phyloP scores from a whole-genome alignment of 805 yeast genomes.

The Sugiyamaella qingdaonensis region DNA sequence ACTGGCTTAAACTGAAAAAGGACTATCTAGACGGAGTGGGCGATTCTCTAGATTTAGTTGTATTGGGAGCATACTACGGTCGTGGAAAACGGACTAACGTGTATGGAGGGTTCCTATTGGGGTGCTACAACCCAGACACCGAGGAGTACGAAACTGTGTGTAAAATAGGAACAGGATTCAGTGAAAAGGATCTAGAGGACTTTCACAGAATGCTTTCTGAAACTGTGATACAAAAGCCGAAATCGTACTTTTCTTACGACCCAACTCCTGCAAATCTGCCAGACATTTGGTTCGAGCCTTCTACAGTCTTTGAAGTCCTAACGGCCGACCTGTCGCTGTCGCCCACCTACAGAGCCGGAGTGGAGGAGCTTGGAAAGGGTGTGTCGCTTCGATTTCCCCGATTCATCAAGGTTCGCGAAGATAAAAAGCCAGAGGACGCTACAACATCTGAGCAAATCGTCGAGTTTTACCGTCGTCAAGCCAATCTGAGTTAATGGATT shows the following conservation, averaged over 20 bases:
- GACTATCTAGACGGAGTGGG: constrained; percentile 95
- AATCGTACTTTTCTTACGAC: constrained; percentile 64
- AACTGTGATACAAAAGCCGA: constrained; percentile 61
- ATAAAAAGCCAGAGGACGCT: constrained; percentile 80
- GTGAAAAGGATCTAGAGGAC: constrained; percentile 70
- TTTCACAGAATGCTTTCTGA: constrained; percentile 61
- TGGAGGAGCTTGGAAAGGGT: constrained; percentile 68
- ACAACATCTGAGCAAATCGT: constrained; percentile 80
- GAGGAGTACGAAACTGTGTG: constrained; percentile 95
- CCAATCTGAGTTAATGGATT: constrained; percentile 24
- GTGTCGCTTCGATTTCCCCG: constrained; percentile 86
- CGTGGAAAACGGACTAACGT: constrained; percentile 92
- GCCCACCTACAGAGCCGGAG: constrained; percentile 86
- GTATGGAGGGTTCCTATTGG: constrained; percentile 91
- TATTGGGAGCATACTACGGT: constrained; percentile 90
- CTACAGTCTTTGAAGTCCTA: constrained; percentile 75
- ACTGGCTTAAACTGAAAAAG: constrained; percentile 93
- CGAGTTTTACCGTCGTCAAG: constrained; percentile 77
- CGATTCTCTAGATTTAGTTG: constrained; percentile 89
- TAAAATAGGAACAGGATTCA: constrained; percentile 95
- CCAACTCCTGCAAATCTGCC: constrained; percentile 65
- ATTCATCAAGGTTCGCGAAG: constrained; percentile 78
- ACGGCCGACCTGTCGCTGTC: constrained; percentile 88
- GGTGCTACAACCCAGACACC: constrained; percentile 83
- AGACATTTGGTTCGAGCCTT: constrained; percentile 93